A percentile compares a stretch with the other conserved stretches of the same genome.
Evolutionary conservation across 2,329 filamentous ascomycete genomes (phyloP).

Genomic region (Alternaria gansuensis): DNA sequence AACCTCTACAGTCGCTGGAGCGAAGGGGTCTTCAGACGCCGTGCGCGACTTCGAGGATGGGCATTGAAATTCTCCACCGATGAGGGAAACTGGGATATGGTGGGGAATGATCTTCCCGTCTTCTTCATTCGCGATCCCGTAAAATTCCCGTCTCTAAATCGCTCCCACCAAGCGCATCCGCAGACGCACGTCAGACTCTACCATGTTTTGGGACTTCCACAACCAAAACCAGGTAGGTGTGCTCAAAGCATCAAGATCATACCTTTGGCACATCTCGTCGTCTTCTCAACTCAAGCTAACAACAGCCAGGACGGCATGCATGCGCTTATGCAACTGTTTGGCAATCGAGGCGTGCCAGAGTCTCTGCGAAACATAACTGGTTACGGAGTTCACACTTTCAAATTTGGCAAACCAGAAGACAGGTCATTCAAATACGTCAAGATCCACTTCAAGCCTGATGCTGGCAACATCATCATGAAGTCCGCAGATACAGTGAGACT

Average conservation of each 20-base stretch:
- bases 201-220: conserved; percentile 56
- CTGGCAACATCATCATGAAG: conserved; percentile 58
- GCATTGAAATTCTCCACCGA: conserved; percentile 63
- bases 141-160: conserved; percentile 56
- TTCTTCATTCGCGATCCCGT: conserved; percentile 58
- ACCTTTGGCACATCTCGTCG: no score
- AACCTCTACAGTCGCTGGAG: conserved; percentile 59
- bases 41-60: conserved; percentile 61
- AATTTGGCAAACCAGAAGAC: conserved; percentile 45
- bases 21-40: conserved; percentile 59
- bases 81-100: conserved; percentile 63
- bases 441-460: conserved; percentile 60
- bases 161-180: conserved; percentile 47
- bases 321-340: conserved; percentile 63
- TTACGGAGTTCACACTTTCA: conserved; percentile 60
- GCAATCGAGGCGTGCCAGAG: conserved; percentile 59
- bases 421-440: conserved; percentile 62
- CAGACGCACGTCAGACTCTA: conserved; percentile 50
- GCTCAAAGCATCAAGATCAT: no score
- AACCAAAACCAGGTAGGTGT: no score
- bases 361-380: conserved; percentile 59
- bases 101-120: conserved; percentile 57
- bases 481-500: conserved; percentile 50
- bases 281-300: conserved; percentile 16
- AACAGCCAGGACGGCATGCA: conserved; percentile 62